phyloP scores from a whole-genome alignment of 2,329 filamentous ascomycete genomes.

The Leptographium radiaticola region DNA sequence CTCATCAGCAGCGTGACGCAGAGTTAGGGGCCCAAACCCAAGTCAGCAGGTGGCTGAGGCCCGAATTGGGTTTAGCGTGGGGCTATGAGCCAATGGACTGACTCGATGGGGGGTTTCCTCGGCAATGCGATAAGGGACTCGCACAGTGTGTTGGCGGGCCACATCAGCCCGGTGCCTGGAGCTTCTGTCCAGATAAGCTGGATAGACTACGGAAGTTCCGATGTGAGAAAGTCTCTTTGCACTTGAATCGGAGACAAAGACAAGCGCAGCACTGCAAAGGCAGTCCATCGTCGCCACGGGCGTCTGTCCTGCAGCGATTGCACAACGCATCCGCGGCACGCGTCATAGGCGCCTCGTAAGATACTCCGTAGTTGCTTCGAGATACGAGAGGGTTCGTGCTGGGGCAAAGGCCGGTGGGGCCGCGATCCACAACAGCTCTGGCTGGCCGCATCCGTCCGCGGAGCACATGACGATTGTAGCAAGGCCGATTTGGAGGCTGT shows the following conservation, averaged over 20 bases:
- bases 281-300: too few relatives aligned
- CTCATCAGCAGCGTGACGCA: conserved; percentile 12
- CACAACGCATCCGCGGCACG: too few relatives aligned
- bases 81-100: conserved; percentile 13
- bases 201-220: too few relatives aligned
- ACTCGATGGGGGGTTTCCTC: conserved; percentile 14
- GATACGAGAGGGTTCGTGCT: neutral
- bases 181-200: too few relatives aligned
- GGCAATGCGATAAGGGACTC: conserved; percentile 16
- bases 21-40: neutral
- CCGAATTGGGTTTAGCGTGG: conserved; percentile 16
- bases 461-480: too few relatives aligned
- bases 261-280: too few relatives aligned
- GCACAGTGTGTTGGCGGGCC: conserved; percentile 8
- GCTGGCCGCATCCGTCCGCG: neutral
- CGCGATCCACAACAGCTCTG: neutral
- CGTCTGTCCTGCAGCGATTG: too few relatives aligned
- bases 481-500: too few relatives aligned
- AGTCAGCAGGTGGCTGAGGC: conserved; percentile 9
- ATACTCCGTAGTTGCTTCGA: neutral
- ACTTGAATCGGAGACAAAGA: too few relatives aligned
- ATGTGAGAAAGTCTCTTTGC: too few relatives aligned
- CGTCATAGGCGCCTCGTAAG: neutral
- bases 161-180: neutral
- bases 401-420: neutral